These are phyloP conservation scores for Kodamaea leandrae DNA, from an alignment of 805 yeast species.

Conservation along the genomic window DNA sequence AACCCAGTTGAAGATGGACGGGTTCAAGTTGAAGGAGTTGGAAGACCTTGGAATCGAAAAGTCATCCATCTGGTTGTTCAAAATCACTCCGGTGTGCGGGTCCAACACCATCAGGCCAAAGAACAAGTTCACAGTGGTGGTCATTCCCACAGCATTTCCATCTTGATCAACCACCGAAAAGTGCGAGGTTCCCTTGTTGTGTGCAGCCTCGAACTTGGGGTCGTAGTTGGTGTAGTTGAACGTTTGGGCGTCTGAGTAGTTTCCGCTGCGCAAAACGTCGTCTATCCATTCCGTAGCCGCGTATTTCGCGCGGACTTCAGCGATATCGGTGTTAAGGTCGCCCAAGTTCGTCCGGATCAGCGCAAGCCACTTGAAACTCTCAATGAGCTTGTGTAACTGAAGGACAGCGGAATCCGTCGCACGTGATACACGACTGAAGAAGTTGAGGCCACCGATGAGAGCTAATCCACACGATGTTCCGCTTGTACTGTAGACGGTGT, in stretches of 20 bases:
- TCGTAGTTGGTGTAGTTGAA: constrained; percentile 68
- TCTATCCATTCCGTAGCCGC: constrained; percentile 57
- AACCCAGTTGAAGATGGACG: constrained; percentile 77
- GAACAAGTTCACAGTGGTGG: constrained; percentile 80
- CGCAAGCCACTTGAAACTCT: constrained; percentile 92
- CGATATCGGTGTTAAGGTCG: constrained; percentile 44
- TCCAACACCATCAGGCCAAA: constrained; percentile 87
- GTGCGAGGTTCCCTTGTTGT: constrained; percentile 91
- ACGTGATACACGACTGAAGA: constrained; percentile 45
- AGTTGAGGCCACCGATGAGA: constrained; percentile 66
- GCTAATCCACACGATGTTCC: constrained; percentile 89
- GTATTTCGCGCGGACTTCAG: constrained; percentile 39
- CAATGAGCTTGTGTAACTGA: constrained; percentile 67
- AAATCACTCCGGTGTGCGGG: constrained; percentile 72
- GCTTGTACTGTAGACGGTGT: constrained; percentile 43
- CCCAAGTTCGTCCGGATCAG: constrained; percentile 85
- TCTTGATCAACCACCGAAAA: constrained; percentile 72
- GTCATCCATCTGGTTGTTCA: constrained; percentile 95
- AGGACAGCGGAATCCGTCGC: constrained; percentile 22
- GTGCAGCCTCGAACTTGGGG: constrained; percentile 73
- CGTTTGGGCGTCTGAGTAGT: constrained; percentile 57
- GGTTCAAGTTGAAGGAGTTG: constrained; percentile 78
- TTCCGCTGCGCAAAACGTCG: constrained; percentile 36
- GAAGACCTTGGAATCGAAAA: constrained; percentile 68
- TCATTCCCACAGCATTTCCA: constrained; percentile 79